Evolutionary conservation across 441 rosid species (phyloP).

Genomic region (Corymbia citriodora): DNA sequence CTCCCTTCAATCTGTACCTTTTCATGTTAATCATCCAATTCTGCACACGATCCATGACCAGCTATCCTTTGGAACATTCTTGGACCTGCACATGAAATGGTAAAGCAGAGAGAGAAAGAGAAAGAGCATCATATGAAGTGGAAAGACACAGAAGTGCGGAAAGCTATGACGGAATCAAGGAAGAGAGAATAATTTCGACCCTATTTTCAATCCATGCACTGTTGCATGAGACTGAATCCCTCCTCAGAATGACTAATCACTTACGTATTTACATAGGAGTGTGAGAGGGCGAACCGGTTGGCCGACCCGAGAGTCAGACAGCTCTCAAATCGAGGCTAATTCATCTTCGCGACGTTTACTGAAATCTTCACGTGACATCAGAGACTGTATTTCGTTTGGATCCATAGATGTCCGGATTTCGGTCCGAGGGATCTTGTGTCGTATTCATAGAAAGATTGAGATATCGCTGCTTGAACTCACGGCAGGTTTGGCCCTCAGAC

Average conservation of each 20-base stretch:
- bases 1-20: neutral
- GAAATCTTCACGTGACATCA: neutral
- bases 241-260: neutral
- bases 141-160: neutral
- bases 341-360: neutral
- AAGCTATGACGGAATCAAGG: neutral
- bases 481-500: neutral
- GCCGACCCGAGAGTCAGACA: neutral
- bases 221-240: neutral
- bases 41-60: neutral
- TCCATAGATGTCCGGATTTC: neutral
- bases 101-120: neutral
- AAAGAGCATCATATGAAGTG: neutral
- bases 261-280: neutral
- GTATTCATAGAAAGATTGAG: neutral
- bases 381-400: neutral
- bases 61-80: neutral
- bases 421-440: neutral
- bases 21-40: neutral
- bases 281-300: neutral
- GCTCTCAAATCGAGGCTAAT: neutral
- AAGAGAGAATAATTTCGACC: neutral
- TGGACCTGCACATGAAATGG: neutral
- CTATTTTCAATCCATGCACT: neutral
- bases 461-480: neutral